Conservation (phyloP, 139 green algal genomes). For the Pleodorina starrii region DNA sequence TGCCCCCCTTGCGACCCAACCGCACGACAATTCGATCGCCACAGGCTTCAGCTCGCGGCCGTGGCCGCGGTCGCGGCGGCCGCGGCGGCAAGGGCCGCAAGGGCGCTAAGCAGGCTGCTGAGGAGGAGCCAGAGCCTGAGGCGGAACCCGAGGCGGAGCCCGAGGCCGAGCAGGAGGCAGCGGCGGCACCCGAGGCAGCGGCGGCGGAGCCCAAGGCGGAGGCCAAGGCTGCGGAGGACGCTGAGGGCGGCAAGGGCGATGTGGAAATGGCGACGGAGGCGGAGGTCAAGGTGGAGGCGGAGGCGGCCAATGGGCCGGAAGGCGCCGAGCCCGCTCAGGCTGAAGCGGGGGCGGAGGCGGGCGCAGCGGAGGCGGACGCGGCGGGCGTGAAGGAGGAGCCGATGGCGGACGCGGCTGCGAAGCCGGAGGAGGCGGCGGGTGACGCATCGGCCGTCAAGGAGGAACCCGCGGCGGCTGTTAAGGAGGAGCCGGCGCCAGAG, state of each 20-base stretch:
- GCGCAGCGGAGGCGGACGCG: not conserved
- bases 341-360: not conserved
- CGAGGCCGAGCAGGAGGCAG: not conserved
- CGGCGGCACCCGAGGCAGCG: not conserved
- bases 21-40: too few relatives aligned
- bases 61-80: not conserved
- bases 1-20: too few relatives aligned
- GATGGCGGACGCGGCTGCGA: not conserved
- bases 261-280: not conserved
- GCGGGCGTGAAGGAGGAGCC: not conserved
- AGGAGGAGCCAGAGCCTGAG: conserved; percentile 27
- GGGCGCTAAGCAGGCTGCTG: conserved; percentile 11
- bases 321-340: conserved; percentile 4
- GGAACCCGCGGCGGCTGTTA: not conserved
- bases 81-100: conserved; percentile 31
- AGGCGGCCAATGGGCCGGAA: not conserved
- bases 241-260: not conserved
- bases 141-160: conserved; percentile 7
- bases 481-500: not conserved
- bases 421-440: not conserved
- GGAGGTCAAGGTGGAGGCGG: not conserved
- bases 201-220: conserved; percentile 10
- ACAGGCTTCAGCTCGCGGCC: conserved; percentile 13
- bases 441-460: not conserved
- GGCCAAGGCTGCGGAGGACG: not conserved